Evolutionary conservation across 352 stramenopile species (phyloP).

Genomic region (Phytophthora megakarya): DNA sequence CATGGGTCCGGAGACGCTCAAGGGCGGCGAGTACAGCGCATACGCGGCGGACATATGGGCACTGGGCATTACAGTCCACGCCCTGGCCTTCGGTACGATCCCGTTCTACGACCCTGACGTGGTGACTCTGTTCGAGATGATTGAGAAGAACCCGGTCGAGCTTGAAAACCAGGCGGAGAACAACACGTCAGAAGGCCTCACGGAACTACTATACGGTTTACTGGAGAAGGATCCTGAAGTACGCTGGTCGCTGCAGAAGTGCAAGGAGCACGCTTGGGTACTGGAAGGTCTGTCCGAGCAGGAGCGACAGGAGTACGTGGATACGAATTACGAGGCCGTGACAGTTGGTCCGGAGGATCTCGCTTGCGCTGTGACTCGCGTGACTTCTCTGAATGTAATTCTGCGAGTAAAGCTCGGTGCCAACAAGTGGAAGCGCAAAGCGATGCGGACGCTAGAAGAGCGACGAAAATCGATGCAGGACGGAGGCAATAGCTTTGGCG

Average conservation of each 20-base stretch:
- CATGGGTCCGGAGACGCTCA: slow-evolving; percentile 84
- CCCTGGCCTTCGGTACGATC: slow-evolving; percentile 76
- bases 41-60: slow-evolving; percentile 89
- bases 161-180: slow-evolving; percentile 37
- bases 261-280: slow-evolving; percentile 76
- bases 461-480: slow-evolving; percentile 40
- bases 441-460: slow-evolving; percentile 63
- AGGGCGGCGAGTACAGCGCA: slow-evolving; percentile 76
- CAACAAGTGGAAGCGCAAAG: slow-evolving; percentile 81
- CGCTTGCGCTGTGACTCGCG: slow-evolving; percentile 68
- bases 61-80: slow-evolving; percentile 84
- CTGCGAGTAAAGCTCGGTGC: slow-evolving; percentile 78
- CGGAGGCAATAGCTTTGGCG: slow-evolving; percentile 22
- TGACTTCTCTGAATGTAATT: slow-evolving; percentile 76
- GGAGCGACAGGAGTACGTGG: slow-evolving; percentile 50
- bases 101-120: slow-evolving; percentile 86
- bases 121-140: slow-evolving; percentile 84
- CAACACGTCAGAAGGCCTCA: slow-evolving; percentile 47
- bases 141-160: slow-evolving; percentile 61
- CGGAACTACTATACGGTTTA: slow-evolving; percentile 59
- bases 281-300: slow-evolving; percentile 52
- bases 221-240: slow-evolving; percentile 77
- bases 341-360: slow-evolving; percentile 66
- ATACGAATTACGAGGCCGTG: slow-evolving; percentile 57
- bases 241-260: slow-evolving; percentile 69